Evolutionary conservation across 495 filamentous ascomycete genomes (phyloP), one percentile per base, ranked within the genome.

Genomic region (Aspergillus sparsus): DNA sequence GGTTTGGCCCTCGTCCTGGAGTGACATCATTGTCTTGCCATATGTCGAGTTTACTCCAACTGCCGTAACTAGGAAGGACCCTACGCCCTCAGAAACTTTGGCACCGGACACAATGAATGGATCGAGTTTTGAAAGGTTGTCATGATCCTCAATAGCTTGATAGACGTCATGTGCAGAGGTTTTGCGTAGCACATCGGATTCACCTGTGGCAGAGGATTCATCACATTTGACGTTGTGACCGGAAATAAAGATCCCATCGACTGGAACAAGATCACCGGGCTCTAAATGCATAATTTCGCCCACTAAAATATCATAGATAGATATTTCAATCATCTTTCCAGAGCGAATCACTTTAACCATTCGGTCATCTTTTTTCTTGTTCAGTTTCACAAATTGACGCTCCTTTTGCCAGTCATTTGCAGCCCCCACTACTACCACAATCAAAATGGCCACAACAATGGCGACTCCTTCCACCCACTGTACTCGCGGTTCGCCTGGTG

Each of bases 91-190:
- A 53, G 92, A 90, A 36, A 98, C 91, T 69, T 94, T 94, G 8
- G 88, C 86, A 44, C 93, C 93, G 12, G 93, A 97, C 41, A 96
- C 82, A 62, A 98, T 95, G 70, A 98, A 96, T 1, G 93, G 93
- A 63, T 98, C 93, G 74, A 94, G 78, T 70, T 97, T 97, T 63
- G 82, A 82, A n/a, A 91, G 71, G 57, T 79, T 82, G 54, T 92
- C 86, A 50, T 88, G 80, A 44, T 88, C 81, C 66, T 94, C 85
- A 57, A 97, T 92, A 5, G 89, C 89, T 37, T 78, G 78, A 62
- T 83, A 95, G 16, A 96, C 93, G 11, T 94, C 91, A 31, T 93
- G 87, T 9, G 80, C 89, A 1, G 84, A 64, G 32, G 78, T 78
- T 69, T 95, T 95, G 49, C 83, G 84, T 55, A 95, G 82, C 49